Conservation (phyloP, 257 asterid genomes). For the Solanum gandarillasii region DNA sequence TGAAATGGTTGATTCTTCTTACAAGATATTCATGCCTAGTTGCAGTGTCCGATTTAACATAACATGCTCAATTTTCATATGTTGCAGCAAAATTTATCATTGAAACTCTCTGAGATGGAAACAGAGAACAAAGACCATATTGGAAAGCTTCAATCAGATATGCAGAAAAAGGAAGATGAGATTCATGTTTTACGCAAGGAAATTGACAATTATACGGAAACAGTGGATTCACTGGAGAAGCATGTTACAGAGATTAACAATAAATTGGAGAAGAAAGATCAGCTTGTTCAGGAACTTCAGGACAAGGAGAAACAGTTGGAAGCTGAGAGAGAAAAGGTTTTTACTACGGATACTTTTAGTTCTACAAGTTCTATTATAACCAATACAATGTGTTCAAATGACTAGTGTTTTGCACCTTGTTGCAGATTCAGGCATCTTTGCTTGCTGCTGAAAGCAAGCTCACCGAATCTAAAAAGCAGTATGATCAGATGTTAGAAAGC, state of each 20-base stretch:
- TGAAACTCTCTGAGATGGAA: slow-evolving; percentile 59
- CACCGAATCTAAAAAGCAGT: slow-evolving; percentile 70
- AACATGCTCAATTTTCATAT: slow-evolving; percentile 8
- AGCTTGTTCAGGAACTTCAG: slow-evolving; percentile 45
- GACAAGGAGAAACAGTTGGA: slow-evolving; percentile 48
- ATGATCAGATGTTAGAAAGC: slow-evolving; percentile 83
- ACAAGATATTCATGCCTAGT: slow-evolving; percentile 11
- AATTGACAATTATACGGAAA: slow-evolving; percentile 45
- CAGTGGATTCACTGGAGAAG: slow-evolving; percentile 42
- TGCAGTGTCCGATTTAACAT: slow-evolving; percentile 1
- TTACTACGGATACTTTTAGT: slow-evolving; percentile 4
- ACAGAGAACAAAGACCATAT: slow-evolving; percentile 36
- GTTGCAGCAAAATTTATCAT: slow-evolving; percentile 68
- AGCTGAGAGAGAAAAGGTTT: slow-evolving; percentile 70
- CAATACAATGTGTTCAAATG: slow-evolving; percentile 5
- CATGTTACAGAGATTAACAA: slow-evolving; percentile 42
- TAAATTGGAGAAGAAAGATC: slow-evolving; percentile 55
- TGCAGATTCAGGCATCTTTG: slow-evolving; percentile 56
- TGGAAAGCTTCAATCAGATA: slow-evolving; percentile 50
- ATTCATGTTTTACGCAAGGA: slow-evolving; percentile 42
- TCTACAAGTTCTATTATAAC: not conserved
- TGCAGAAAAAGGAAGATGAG: slow-evolving; percentile 57
- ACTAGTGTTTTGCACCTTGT: slow-evolving; percentile 4
- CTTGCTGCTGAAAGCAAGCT: slow-evolving; percentile 69
- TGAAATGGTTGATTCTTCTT: slow-evolving; percentile 49